Conservation (phyloP, 1,284 basidiomycete genomes). For the Bondarzewia mesenterica region DNA sequence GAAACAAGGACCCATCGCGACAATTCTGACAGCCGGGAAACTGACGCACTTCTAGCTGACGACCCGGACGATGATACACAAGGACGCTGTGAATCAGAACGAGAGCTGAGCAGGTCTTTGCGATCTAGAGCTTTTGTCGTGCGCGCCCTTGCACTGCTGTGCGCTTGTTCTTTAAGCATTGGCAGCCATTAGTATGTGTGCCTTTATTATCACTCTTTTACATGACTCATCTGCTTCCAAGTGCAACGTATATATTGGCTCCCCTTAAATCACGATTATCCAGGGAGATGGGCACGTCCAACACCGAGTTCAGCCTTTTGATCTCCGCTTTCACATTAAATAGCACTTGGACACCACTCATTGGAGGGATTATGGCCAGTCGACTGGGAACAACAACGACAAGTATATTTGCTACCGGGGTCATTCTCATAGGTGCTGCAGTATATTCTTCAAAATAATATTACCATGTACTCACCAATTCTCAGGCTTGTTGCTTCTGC, state of each 20-base stretch:
- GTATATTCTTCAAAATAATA: background rate
- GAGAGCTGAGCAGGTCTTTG: background rate
- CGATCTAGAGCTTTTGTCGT: constrained; percentile 35
- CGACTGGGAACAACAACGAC: constrained; percentile 61
- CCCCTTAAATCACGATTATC: constrained; percentile 68
- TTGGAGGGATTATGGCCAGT: constrained; percentile 61
- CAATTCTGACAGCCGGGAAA: background rate
- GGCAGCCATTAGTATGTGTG: constrained; percentile 65
- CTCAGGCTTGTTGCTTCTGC: constrained; percentile 52
- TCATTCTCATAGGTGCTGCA: constrained; percentile 53
- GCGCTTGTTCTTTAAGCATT: constrained; percentile 67
- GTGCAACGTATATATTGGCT: constrained; percentile 64
- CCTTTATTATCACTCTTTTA: background rate
- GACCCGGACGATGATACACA: background rate
- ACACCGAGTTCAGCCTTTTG: constrained; percentile 70
- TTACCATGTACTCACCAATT: constrained; percentile 4
- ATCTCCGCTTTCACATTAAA: constrained; percentile 72
- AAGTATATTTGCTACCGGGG: constrained; percentile 63
- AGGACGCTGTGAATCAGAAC: background rate
- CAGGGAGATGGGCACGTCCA: constrained; percentile 66
- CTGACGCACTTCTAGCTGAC: background rate
- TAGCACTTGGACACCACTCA: constrained; percentile 74
- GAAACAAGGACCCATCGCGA: too few relatives aligned
- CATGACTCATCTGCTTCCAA: constrained; percentile 18
- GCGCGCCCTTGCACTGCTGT: constrained; percentile 55